Evolutionary conservation across 768 basidiomycete species (phyloP).

Genomic region (Tylopilus felleus): DNA sequence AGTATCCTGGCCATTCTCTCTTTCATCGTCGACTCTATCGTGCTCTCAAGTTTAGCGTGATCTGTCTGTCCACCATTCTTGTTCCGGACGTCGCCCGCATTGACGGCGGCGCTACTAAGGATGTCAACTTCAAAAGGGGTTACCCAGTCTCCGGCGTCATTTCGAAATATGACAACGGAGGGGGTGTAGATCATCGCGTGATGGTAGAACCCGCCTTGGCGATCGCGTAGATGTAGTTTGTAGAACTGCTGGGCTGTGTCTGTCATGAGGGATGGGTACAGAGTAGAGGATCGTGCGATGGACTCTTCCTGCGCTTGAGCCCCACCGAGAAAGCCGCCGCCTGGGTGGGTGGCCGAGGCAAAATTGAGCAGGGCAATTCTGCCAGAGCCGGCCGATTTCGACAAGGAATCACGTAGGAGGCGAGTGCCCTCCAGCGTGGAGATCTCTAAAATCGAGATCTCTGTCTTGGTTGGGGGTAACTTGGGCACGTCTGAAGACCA

Average conservation of each 20-base stretch:
- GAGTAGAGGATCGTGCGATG: constrained; percentile 70
- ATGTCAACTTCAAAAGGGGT: constrained; percentile 61
- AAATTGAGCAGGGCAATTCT: constrained; percentile 70
- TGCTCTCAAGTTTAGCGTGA: constrained; percentile 23
- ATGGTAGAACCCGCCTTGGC: constrained; percentile 60
- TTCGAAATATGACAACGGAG: constrained; percentile 55
- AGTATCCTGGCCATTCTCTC: constrained; percentile 71
- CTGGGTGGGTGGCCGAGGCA: constrained; percentile 70
- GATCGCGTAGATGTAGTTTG: constrained; percentile 47
- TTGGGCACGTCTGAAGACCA: constrained; percentile 37
- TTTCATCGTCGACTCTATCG: constrained; percentile 56
- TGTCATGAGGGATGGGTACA: constrained; percentile 62
- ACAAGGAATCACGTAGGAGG: constrained; percentile 27
- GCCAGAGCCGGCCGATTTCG: constrained; percentile 12
- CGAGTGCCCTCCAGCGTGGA: constrained; percentile 64
- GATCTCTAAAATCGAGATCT: constrained; percentile 53
- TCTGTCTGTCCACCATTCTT: constrained; percentile 13
- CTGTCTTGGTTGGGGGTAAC: constrained; percentile 16
- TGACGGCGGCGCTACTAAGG: constrained; percentile 72
- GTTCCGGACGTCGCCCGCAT: constrained; percentile 51
- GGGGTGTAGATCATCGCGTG: constrained; percentile 79
- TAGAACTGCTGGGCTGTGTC: constrained; percentile 59
- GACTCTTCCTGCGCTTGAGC: constrained; percentile 80
- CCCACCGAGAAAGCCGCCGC: constrained; percentile 72
- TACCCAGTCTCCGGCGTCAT: constrained; percentile 56